phyloP scores from a whole-genome alignment of 805 yeast genomes.

The Metschnikowia cerradonensis region DNA sequence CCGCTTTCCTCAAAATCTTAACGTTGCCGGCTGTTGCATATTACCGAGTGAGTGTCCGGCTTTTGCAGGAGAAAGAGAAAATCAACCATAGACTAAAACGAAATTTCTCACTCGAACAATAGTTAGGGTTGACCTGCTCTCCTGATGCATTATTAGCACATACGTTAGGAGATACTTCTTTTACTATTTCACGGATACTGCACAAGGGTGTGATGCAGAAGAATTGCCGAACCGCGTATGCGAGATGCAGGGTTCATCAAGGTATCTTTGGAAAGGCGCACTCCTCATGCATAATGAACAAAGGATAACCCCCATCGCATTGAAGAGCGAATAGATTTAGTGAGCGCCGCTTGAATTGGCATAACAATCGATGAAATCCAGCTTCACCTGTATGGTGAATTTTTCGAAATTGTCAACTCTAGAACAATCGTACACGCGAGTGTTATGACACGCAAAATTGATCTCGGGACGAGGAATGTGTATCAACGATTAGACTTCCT shows the following conservation, averaged over 20 bases:
- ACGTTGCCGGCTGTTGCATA: not conserved
- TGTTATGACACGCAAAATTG: not conserved
- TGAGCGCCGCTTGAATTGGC: not conserved
- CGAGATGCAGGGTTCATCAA: constrained; percentile 4
- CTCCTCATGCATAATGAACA: not conserved
- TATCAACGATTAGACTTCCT: too few relatives aligned
- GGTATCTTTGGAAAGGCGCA: not conserved
- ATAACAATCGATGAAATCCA: not conserved
- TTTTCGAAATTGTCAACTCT: not conserved
- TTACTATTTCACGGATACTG: not conserved
- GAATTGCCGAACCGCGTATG: constrained; percentile 3
- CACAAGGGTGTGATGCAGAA: not conserved
- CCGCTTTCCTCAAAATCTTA: not conserved
- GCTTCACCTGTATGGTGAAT: not conserved
- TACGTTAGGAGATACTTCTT: not conserved
- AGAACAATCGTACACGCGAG: not conserved
- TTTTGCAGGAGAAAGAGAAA: not conserved
- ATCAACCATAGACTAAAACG: not conserved
- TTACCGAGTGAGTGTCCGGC: not conserved
- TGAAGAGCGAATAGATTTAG: not conserved
- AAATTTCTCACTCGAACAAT: not conserved
- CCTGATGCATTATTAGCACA: not conserved
- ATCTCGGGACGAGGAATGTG: not conserved
- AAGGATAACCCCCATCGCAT: not conserved
- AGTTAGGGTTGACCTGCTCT: not conserved